Evolutionary conservation across 768 basidiomycete genomes (phyloP).

Genomic region (Boletus tomentosulus): DNA sequence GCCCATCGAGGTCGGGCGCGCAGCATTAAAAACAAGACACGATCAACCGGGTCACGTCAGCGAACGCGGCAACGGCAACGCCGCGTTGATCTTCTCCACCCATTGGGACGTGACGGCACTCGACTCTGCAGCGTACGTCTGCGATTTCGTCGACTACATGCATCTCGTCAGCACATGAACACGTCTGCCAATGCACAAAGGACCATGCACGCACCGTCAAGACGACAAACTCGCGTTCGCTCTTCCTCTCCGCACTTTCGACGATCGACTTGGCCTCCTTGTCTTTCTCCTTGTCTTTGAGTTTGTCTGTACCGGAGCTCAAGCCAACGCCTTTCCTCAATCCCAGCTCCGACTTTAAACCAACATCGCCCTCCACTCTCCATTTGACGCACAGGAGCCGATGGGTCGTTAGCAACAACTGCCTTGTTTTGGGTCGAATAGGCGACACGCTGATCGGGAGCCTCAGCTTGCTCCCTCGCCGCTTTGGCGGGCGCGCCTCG

Average conservation of each 20-base stretch:
- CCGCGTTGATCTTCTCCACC: slow-evolving; percentile 39
- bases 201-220: slow-evolving; percentile 44
- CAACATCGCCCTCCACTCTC: slow-evolving; percentile 31
- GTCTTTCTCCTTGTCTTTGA: slow-evolving; percentile 40
- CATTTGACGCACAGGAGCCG: slow-evolving; percentile 57
- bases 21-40: not conserved
- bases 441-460: slow-evolving; percentile 45
- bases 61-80: slow-evolving; percentile 19
- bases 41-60: not conserved
- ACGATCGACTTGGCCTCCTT: slow-evolving; percentile 46
- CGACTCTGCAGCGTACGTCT: slow-evolving; percentile 40
- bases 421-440: slow-evolving; percentile 48
- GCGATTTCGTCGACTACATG: slow-evolving; percentile 43
- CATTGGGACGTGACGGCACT: slow-evolving; percentile 32
- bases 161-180: not conserved
- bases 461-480: slow-evolving; percentile 55
- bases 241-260: slow-evolving; percentile 46
- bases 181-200: not conserved
- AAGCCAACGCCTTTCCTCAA: slow-evolving; percentile 24
- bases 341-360: slow-evolving; percentile 52
- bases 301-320: slow-evolving; percentile 13
- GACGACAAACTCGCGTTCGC: slow-evolving; percentile 57
- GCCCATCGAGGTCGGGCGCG: not conserved
- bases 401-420: slow-evolving; percentile 53
- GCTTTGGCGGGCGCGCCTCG: slow-evolving; percentile 49